Conservation (phyloP, 345 rosid genomes). For the Laguncularia racemosa region DNA sequence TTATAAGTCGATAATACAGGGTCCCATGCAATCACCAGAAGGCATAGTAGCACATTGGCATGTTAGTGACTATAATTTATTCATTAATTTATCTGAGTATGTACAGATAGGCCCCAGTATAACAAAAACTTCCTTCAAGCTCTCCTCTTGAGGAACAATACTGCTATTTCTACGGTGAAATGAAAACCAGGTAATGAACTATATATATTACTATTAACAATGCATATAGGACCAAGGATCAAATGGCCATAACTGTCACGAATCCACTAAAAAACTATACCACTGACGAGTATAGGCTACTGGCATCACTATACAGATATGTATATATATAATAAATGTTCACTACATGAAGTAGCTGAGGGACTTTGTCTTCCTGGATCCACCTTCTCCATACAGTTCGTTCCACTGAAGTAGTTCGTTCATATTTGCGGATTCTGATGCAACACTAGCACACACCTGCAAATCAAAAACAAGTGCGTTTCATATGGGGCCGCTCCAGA, state of each 20-base stretch:
- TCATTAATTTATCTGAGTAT: constrained; percentile 2
- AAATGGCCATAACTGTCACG: neutral
- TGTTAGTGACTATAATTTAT: too few relatives aligned
- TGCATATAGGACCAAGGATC: neutral
- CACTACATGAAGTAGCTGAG: constrained; percentile 97
- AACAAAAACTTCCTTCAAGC: too few relatives aligned
- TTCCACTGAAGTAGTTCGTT: constrained; percentile 96
- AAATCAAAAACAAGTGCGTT: neutral
- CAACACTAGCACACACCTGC: constrained; percentile 96
- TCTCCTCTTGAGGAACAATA: too few relatives aligned
- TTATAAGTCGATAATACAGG: too few relatives aligned
- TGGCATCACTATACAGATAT: constrained; percentile 12
- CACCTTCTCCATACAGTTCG: constrained; percentile 95
- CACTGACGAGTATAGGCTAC: neutral
- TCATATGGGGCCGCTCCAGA: neutral
- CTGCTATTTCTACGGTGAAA: too few relatives aligned
- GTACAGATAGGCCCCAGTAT: neutral
- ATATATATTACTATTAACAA: too few relatives aligned
- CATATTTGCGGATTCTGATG: constrained; percentile 92
- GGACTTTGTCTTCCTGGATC: constrained; percentile 82
- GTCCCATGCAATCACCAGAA: too few relatives aligned
- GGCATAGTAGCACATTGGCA: too few relatives aligned
- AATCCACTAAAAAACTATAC: neutral
- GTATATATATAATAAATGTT: constrained; percentile 21
- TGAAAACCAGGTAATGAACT: too few relatives aligned